These are phyloP conservation scores for Hemileia vastatrix DNA, from an alignment of 1,284 basidiomycete genomes.

Conservation along the genomic window DNA sequence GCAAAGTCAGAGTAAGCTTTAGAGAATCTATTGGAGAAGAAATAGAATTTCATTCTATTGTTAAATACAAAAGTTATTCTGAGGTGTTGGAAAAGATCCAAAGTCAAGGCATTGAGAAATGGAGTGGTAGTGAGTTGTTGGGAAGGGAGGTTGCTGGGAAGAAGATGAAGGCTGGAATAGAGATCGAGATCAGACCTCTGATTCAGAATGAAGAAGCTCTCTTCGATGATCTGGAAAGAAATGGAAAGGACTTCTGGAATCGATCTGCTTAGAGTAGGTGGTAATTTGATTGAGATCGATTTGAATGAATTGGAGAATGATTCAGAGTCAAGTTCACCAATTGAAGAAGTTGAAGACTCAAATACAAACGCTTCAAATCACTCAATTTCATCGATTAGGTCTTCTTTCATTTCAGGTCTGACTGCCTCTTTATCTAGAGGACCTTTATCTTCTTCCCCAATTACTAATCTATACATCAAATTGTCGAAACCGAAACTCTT, in stretches of 20 bases:
- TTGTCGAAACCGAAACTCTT: no score
- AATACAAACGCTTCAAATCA: no score
- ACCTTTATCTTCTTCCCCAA: no score
- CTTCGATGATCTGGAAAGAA: constrained; percentile 26
- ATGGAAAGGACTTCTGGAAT: constrained; percentile 8
- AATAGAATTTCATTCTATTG: no score
- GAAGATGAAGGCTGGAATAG: constrained; percentile 25
- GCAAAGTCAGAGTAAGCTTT: constrained; percentile 65
- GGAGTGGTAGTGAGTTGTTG: constrained; percentile 26
- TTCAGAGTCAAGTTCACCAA: neutral
- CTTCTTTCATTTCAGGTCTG: no score
- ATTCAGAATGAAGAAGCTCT: constrained; percentile 21
- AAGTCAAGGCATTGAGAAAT: neutral
- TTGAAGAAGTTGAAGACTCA: no score
- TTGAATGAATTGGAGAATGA: constrained; percentile 14
- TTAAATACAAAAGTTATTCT: constrained; percentile 14
- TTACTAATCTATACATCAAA: no score
- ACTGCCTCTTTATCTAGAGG: no score
- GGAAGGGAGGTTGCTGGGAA: constrained; percentile 37
- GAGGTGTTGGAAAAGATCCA: constrained; percentile 26
- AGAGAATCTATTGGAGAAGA: constrained; percentile 58
- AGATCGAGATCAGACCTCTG: constrained; percentile 13
- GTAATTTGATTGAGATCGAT: constrained; percentile 31
- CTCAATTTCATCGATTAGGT: no score
- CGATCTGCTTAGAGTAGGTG: constrained; percentile 22